Conservation (phyloP, 78 protist genomes). For the Dictyostelium capitatum region DNA sequence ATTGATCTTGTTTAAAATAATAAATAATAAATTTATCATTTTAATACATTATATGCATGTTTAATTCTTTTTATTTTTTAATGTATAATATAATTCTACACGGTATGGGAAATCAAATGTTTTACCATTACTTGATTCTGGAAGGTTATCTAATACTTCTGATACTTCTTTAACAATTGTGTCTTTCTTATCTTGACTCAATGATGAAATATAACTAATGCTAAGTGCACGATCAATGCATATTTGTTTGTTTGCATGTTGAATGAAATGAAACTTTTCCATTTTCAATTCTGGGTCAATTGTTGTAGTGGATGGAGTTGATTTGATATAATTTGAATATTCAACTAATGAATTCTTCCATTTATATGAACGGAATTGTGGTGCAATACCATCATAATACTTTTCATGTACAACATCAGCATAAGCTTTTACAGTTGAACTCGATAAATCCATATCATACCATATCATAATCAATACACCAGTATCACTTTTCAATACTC, state of each 20-base stretch:
- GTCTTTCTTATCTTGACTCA: slow-evolving; percentile 20
- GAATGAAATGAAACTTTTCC: slow-evolving; percentile 4
- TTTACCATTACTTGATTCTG: not conserved
- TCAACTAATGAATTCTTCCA: slow-evolving; percentile 41
- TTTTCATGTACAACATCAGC: slow-evolving; percentile 47
- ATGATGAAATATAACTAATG: slow-evolving; percentile 5
- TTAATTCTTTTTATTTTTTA: not conserved
- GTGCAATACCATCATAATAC: slow-evolving; percentile 43
- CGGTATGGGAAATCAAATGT: slow-evolving; percentile 25
- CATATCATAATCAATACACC: slow-evolving; percentile 33
- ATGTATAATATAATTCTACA: slow-evolving; percentile 30
- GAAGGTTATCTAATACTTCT: not conserved
- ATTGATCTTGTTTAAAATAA: not conserved
- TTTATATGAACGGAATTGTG: slow-evolving; percentile 40
- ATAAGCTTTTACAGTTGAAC: not conserved
- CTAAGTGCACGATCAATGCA: slow-evolving; percentile 1
- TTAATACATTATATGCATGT: too few species aligned
- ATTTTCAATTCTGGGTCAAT: slow-evolving; percentile 21
- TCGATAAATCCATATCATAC: slow-evolving; percentile 39
- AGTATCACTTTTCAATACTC: slow-evolving; percentile 13
- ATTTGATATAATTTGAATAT: not conserved
- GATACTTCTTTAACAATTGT: slow-evolving; percentile 17
- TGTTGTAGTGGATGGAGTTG: not conserved
- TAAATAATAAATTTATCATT: not conserved
- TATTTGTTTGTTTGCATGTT: slow-evolving; percentile 1